Evolutionary conservation across 805 yeast species (phyloP).

Genomic region (Isabelozyma heimii): DNA sequence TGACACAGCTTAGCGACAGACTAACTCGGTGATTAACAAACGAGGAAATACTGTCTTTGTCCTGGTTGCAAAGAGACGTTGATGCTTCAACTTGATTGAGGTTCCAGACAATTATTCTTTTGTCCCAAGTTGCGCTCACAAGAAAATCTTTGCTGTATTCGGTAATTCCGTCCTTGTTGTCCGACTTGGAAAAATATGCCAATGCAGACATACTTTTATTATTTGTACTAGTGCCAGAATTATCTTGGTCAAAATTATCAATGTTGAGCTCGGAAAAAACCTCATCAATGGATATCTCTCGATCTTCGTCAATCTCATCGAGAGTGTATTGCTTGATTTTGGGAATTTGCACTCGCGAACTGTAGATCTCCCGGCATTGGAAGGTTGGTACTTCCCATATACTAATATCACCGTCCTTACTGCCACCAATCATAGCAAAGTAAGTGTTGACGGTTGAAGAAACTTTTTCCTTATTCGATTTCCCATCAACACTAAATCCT

Average conservation of each 20-base stretch:
- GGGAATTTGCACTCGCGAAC: conserved; percentile 16
- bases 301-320: conserved; percentile 16
- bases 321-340: conserved; percentile 19
- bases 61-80: conserved; percentile 6
- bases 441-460: conserved; percentile 1
- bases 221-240: background rate
- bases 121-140: conserved; percentile 25
- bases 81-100: conserved; percentile 13
- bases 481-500: conserved; percentile 21
- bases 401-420: conserved; percentile 54
- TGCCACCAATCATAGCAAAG: conserved; percentile 66
- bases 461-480: background rate
- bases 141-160: conserved; percentile 8
- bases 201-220: conserved; percentile 13
- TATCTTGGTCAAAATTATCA: conserved; percentile 13
- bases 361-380: conserved; percentile 46
- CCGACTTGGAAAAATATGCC: background rate
- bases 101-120: conserved; percentile 28
- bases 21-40: conserved; percentile 8
- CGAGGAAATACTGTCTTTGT: background rate
- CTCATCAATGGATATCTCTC: conserved; percentile 12
- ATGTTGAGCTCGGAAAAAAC: conserved; percentile 14
- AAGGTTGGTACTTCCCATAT: conserved; percentile 74
- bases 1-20: conserved; percentile 9
- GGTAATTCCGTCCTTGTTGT: background rate